Evolutionary conservation across 768 basidiomycete species (phyloP).

Genomic region (Kwoniella sp.): DNA sequence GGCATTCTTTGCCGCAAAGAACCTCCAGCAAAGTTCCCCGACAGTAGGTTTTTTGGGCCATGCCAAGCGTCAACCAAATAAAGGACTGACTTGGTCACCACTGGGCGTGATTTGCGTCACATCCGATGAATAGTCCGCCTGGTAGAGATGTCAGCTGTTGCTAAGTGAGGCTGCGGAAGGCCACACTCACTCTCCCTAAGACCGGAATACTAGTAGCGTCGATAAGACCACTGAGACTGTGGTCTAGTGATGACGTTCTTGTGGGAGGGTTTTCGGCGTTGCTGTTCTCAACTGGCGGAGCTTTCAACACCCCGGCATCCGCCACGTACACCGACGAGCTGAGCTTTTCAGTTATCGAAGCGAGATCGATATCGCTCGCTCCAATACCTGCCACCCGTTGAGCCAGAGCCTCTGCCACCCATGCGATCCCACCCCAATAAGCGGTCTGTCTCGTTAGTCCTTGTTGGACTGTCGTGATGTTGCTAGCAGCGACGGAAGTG

Average conservation of each 20-base stretch:
- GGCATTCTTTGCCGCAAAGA: too few species aligned
- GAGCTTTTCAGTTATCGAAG: conserved; percentile 29
- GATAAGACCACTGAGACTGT: neutral
- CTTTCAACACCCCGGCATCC: conserved; percentile 33
- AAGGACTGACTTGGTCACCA: neutral
- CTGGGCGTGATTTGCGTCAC: neutral
- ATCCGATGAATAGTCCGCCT: neutral
- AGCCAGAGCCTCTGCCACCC: conserved; percentile 30
- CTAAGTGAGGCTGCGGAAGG: neutral
- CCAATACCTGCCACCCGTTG: conserved; percentile 31
- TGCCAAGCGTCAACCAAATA: neutral
- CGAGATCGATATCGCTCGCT: conserved; percentile 33
- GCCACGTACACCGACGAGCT: conserved; percentile 22
- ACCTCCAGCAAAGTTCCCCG: too few species aligned
- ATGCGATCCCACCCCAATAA: conserved; percentile 33
- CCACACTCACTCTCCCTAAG: neutral
- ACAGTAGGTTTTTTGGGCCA: neutral
- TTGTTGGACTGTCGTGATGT: conserved; percentile 33
- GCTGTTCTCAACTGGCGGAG: neutral
- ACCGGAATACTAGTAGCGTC: neutral
- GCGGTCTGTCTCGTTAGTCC: conserved; percentile 32
- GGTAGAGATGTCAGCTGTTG: neutral
- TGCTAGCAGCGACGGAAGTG: conserved; percentile 28
- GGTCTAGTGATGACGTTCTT: neutral
- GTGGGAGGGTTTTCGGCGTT: neutral